Percentiles rank a stretch among this genome's conserved stretches.
phyloP scores from a whole-genome alignment of 768 basidiomycete species.

The Boletellus sp. region DNA sequence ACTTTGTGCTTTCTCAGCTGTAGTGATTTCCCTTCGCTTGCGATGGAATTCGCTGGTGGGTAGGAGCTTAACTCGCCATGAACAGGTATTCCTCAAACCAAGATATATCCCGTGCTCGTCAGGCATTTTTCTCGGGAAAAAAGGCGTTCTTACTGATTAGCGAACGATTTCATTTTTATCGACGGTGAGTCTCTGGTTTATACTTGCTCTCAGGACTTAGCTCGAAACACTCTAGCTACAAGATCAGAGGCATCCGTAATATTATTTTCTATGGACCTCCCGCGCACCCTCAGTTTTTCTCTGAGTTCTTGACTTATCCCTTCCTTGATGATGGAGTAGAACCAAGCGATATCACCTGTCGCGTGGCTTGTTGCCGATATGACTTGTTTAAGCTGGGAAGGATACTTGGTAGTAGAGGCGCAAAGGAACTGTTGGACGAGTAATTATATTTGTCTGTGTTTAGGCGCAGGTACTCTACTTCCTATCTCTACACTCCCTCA shows the following conservation, averaged over 20 bases:
- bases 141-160: conserved; percentile 86
- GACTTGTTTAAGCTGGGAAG: conserved; percentile 87
- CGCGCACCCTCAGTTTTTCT: conserved; percentile 87
- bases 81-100: conserved; percentile 86
- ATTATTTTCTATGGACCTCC: conserved; percentile 92
- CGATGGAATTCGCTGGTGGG: background rate
- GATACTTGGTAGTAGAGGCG: conserved; percentile 41
- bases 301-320: conserved; percentile 84
- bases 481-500: background rate
- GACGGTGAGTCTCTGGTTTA: conserved; percentile 47
- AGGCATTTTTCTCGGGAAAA: conserved; percentile 86
- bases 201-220: background rate
- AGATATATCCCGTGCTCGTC: conserved; percentile 91
- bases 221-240: conserved; percentile 55
- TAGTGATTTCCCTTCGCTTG: background rate
- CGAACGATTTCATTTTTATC: conserved; percentile 98
- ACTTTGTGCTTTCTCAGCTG: background rate
- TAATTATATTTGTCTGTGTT: conserved; percentile 18
- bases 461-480: background rate
- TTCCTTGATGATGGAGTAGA: conserved; percentile 92
- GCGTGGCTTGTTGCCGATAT: conserved; percentile 81
- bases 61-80: background rate
- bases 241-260: conserved; percentile 88
- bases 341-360: conserved; percentile 74
- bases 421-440: conserved; percentile 13